A percentile compares a stretch with the other conserved stretches of the same genome.
These are phyloP conservation scores for Neurospora cerealis DNA, from an alignment of 495 filamentous ascomycete genomes.

Conservation along the genomic window DNA sequence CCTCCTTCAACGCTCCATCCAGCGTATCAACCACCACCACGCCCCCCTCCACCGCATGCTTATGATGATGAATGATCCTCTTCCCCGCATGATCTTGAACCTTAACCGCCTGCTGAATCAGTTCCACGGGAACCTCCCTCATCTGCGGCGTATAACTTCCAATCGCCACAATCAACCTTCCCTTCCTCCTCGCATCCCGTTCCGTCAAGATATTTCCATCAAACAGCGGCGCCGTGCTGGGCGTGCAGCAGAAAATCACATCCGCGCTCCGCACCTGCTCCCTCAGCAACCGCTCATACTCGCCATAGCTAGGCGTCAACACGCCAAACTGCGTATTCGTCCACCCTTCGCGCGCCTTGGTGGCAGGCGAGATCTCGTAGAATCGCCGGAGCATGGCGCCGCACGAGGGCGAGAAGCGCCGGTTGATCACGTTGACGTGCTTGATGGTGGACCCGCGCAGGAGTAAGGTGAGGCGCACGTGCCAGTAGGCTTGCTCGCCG, in stretches of 20 bases:
- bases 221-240: constrained; percentile 37
- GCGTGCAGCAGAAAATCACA: constrained; percentile 65
- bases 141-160: constrained; percentile 80
- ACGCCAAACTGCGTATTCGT: constrained; percentile 55
- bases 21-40: constrained; percentile 82
- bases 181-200: constrained; percentile 60
- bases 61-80: constrained; percentile 47
- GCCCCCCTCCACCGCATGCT: constrained; percentile 48
- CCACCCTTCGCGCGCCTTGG: constrained; percentile 46
- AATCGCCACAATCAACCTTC: constrained; percentile 68
- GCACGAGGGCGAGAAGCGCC: constrained; percentile 48
- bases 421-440: constrained; percentile 69
- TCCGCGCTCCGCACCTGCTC: constrained; percentile 59
- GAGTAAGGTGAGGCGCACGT: constrained; percentile 71
- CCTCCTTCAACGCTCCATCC: constrained; percentile 69
- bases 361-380: constrained; percentile 37
- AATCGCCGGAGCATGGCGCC: constrained; percentile 47
- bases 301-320: constrained; percentile 59
- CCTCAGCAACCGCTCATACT: constrained; percentile 57
- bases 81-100: constrained; percentile 38
- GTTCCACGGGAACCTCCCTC: constrained; percentile 71
- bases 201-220: constrained; percentile 49
- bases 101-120: constrained; percentile 60
- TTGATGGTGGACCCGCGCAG: constrained; percentile 63
- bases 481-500: constrained; percentile 89